Evolutionary conservation across 192 early-diverging fungal species (phyloP).

Genomic region (Podila verticillata): DNA sequence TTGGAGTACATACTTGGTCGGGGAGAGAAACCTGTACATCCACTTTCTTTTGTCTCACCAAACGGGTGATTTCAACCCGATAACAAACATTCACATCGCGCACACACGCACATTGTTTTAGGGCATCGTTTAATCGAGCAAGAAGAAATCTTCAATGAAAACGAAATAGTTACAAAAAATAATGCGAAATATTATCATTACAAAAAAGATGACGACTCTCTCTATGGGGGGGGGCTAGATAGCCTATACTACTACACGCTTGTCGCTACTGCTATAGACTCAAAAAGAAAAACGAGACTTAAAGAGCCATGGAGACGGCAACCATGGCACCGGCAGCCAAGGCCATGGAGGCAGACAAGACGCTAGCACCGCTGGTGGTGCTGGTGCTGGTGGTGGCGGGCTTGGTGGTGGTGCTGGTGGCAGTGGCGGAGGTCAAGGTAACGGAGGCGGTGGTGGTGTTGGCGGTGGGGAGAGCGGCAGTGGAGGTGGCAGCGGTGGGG

Average conservation of each 20-base stretch:
- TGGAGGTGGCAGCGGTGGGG: background rate
- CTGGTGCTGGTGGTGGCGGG: background rate
- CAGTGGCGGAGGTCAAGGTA: background rate
- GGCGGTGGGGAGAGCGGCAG: background rate
- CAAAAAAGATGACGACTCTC: background rate
- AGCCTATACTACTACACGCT: too few relatives aligned
- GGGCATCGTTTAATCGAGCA: background rate
- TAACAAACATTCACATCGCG: too few relatives aligned
- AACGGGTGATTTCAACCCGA: too few relatives aligned
- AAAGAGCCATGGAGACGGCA: constrained; percentile 1
- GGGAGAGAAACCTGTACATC: too few relatives aligned
- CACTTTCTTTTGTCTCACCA: too few relatives aligned
- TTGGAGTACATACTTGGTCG: too few relatives aligned
- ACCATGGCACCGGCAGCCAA: background rate
- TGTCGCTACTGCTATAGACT: background rate
- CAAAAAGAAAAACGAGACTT: background rate
- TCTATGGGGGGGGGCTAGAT: too few relatives aligned
- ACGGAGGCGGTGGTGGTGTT: background rate
- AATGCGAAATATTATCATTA: background rate
- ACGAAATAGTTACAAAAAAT: background rate
- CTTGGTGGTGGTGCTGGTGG: background rate
- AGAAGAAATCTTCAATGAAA: background rate
- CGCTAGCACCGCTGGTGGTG: background rate
- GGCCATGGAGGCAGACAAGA: constrained; percentile 1
- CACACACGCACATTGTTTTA: too few relatives aligned